These are phyloP conservation scores for Ogataea dorogensis DNA, from an alignment of 805 yeast genomes.

Conservation along the genomic window DNA sequence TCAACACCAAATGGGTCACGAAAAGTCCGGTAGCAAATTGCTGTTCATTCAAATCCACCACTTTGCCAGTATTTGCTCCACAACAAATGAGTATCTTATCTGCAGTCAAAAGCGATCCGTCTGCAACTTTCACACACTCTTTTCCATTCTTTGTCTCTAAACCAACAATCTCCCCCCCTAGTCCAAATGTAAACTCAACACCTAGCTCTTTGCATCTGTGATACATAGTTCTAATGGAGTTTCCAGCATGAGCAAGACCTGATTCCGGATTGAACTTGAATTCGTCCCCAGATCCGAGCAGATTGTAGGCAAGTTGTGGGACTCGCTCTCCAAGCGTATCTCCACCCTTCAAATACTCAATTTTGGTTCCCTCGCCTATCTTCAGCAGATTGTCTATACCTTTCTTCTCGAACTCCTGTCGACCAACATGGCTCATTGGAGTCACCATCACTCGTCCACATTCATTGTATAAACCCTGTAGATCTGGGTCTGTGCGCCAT, in stretches of 20 bases:
- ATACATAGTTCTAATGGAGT: conserved; percentile 36
- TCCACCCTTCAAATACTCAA: conserved; percentile 33
- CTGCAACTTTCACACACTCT: conserved; percentile 26
- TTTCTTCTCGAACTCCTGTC: conserved; percentile 38
- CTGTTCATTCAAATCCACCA: conserved; percentile 33
- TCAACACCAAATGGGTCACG: conserved; percentile 39
- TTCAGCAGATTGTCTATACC: conserved; percentile 37
- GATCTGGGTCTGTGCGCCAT: conserved; percentile 39
- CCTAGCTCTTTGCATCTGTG: conserved; percentile 31
- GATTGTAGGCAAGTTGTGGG: conserved; percentile 19
- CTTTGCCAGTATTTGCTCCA: conserved; percentile 41
- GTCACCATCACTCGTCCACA: conserved; percentile 45
- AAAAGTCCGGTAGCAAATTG: conserved; percentile 41
- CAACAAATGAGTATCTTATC: conserved; percentile 36
- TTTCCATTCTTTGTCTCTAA: conserved; percentile 11
- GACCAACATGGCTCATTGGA: conserved; percentile 32
- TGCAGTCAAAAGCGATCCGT: conserved; percentile 33
- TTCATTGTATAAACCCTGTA: conserved; percentile 35
- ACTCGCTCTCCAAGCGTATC: conserved; percentile 28
- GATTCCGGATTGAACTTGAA: conserved; percentile 38
- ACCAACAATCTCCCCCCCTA: conserved; percentile 25
- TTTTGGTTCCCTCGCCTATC: conserved; percentile 28
- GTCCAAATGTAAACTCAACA: conserved; percentile 37
- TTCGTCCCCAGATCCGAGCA: conserved; percentile 14
- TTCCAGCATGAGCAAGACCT: conserved; percentile 43